A percentile compares a stretch with the other conserved stretches of the same genome.
Conservation (phyloP, 805 yeast species). For the Lachancea nothofagi region DNA sequence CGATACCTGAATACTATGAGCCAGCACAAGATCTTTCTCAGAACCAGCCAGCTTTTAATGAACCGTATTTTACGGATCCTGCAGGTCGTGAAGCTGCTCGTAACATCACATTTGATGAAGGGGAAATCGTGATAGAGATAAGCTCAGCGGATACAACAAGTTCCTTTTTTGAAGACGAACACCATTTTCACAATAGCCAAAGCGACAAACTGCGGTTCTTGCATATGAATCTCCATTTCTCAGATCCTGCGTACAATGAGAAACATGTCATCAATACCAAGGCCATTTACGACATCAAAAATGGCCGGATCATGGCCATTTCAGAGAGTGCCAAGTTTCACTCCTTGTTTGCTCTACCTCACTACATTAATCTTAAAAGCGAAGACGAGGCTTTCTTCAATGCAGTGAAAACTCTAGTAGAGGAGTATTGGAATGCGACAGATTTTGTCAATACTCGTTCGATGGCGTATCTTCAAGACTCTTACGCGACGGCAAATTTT, state of each 20-base stretch:
- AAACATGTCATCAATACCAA: conserved; percentile 45
- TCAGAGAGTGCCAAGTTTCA: conserved; percentile 61
- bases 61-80: conserved; percentile 20
- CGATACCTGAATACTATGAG: conserved; percentile 31
- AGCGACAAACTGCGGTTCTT: conserved; percentile 38
- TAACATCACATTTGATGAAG: conserved; percentile 28
- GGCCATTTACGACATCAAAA: conserved; percentile 61
- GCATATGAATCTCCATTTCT: conserved; percentile 29
- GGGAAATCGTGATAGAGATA: conserved; percentile 24
- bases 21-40: conserved; percentile 27
- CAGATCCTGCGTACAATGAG: conserved; percentile 44
- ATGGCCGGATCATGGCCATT: conserved; percentile 56
- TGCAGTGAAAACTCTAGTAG: conserved; percentile 40
- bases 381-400: conserved; percentile 40
- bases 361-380: conserved; percentile 38
- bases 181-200: conserved; percentile 30
- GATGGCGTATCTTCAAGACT: conserved; percentile 40
- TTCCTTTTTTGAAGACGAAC: conserved; percentile 16
- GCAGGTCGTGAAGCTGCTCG: conserved; percentile 20
- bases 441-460: conserved; percentile 36
- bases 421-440: conserved; percentile 42
- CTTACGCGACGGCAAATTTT: conserved; percentile 30
- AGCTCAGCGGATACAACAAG: conserved; percentile 29
- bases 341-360: conserved; percentile 58
- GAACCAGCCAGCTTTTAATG: conserved; percentile 25